Conservation (phyloP, 495 filamentous ascomycete genomes). For the Podospora fimiseda region DNA sequence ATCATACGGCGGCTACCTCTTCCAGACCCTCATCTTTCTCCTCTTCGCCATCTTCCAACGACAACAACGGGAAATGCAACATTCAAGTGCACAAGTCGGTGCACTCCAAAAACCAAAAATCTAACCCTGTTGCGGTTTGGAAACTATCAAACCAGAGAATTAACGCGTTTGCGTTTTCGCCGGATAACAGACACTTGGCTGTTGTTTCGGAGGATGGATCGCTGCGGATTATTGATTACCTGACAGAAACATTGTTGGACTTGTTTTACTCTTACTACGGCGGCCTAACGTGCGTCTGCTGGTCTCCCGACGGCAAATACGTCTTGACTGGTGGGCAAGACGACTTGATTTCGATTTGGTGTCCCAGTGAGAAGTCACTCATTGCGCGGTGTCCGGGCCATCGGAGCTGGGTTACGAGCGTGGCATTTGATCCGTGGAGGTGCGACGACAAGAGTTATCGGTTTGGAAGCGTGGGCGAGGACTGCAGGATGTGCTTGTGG, state of each 20-base stretch:
- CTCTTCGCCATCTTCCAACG: constrained; percentile 19
- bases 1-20: constrained; percentile 25
- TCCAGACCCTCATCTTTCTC: neutral
- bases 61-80: constrained; percentile 23
- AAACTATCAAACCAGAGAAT: constrained; percentile 83
- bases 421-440: constrained; percentile 92
- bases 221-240: constrained; percentile 81
- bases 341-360: constrained; percentile 93
- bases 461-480: constrained; percentile 92
- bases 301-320: constrained; percentile 97
- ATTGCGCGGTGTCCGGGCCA: constrained; percentile 89
- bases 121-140: constrained; percentile 87
- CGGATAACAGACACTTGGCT: constrained; percentile 78
- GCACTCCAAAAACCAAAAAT: constrained; percentile 85
- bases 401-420: constrained; percentile 88
- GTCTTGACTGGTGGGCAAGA: constrained; percentile 93
- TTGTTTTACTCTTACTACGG: constrained; percentile 90
- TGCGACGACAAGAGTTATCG: constrained; percentile 93
- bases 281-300: constrained; percentile 84
- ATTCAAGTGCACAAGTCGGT: constrained; percentile 77
- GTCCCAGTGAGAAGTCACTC: constrained; percentile 70
- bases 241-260: constrained; percentile 83
- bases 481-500: constrained; percentile 85
- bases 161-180: constrained; percentile 83
- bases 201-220: constrained; percentile 89